Conservation (phyloP, 306 rosid genomes). For the Corylus americana region DNA sequence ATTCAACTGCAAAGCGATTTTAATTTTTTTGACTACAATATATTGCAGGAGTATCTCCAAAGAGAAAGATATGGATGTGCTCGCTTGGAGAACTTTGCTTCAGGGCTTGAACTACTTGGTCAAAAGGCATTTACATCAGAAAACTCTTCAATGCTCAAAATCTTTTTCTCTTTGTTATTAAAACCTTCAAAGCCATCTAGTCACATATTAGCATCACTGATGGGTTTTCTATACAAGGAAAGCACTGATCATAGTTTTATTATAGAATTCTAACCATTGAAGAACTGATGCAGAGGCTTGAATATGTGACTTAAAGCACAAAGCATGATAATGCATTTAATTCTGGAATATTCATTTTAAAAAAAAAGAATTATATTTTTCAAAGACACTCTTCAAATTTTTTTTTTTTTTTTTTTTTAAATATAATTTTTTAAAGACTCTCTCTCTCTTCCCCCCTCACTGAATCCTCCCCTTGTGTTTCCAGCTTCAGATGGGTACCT, state of each 20-base stretch:
- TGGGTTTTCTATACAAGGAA: neutral
- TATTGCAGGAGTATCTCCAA: conserved; percentile 83
- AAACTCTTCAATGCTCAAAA: conserved; percentile 6
- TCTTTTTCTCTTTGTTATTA: conserved; percentile 10
- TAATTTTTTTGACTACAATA: conserved; percentile 18
- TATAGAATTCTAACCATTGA: neutral
- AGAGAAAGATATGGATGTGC: conserved; percentile 92
- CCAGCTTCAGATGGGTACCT: conserved; percentile 91
- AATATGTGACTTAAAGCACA: neutral
- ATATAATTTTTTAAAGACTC: neutral
- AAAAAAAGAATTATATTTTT: neutral
- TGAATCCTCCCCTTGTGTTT: conserved; percentile 25
- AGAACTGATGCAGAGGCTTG: neutral
- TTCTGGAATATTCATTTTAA: neutral
- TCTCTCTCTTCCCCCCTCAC: neutral
- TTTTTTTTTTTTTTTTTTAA: neutral
- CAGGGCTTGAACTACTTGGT: conserved; percentile 88
- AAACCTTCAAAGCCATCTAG: neutral
- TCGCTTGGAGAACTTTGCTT: conserved; percentile 83
- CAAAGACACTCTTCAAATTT: neutral
- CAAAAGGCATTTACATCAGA: conserved; percentile 61
- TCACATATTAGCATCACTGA: conserved; percentile 17
- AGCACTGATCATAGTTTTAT: neutral
- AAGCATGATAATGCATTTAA: neutral
- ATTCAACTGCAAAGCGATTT: conserved; percentile 19